Percentiles rank a stretch among this genome's conserved stretches.
These are phyloP conservation scores for Cucurbita moschata DNA, from an alignment of 306 rosid genomes.

Conservation along the genomic window DNA sequence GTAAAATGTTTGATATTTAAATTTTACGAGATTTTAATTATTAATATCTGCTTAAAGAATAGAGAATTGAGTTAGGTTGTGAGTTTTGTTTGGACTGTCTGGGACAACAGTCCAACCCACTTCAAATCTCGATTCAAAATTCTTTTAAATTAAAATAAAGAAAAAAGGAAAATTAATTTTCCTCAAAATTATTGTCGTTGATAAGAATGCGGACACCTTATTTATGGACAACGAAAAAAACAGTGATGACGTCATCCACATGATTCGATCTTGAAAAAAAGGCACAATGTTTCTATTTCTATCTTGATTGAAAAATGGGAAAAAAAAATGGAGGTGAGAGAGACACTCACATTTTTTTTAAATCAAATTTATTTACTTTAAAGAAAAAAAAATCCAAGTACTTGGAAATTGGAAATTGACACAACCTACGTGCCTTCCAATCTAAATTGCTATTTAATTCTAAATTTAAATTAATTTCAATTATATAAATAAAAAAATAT, in stretches of 20 bases:
- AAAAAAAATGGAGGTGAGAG: background rate
- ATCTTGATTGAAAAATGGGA: background rate
- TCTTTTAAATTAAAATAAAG: background rate
- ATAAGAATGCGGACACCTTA: background rate
- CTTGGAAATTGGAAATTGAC: too few relatives aligned
- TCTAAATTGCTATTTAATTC: too few relatives aligned
- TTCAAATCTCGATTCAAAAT: too few relatives aligned
- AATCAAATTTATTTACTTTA: background rate
- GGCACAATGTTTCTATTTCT: background rate
- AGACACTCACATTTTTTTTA: background rate
- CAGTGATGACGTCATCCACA: background rate
- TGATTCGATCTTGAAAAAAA: background rate
- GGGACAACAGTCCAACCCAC: too few relatives aligned
- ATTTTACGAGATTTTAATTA: too few relatives aligned
- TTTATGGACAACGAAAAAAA: background rate
- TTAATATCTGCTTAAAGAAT: too few relatives aligned
- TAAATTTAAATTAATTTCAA: too few relatives aligned
- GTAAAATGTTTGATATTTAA: too few relatives aligned
- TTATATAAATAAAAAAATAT: too few relatives aligned
- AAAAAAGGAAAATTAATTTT: background rate
- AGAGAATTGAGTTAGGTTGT: too few relatives aligned
- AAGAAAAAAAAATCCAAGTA: background rate
- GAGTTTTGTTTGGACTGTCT: too few relatives aligned
- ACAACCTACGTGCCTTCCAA: too few relatives aligned
- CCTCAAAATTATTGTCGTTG: background rate